Evolutionary conservation across 108 stramenopile species (phyloP).

Genomic region (Skeletonema marinoi): DNA sequence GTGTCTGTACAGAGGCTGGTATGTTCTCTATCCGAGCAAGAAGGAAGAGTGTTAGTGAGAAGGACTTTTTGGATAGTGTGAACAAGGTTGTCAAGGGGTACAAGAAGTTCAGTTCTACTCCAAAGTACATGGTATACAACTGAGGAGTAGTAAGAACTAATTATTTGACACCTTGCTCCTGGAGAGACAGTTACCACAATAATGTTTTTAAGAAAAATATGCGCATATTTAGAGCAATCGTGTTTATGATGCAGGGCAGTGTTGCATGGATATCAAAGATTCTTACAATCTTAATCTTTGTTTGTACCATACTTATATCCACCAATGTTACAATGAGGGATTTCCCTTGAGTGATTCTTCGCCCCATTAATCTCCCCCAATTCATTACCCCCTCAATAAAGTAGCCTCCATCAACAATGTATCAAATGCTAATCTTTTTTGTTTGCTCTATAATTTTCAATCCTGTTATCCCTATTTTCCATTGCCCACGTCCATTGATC

Average conservation of each 20-base stretch:
- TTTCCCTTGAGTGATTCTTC: neutral
- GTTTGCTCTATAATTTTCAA: slow-evolving; percentile 32
- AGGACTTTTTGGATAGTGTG: slow-evolving; percentile 98
- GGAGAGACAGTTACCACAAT: neutral
- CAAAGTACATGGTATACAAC: slow-evolving; percentile 95
- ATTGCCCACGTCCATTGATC: slow-evolving; percentile 69
- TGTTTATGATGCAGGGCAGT: neutral
- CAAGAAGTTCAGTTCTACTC: slow-evolving; percentile 99
- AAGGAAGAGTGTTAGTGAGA: slow-evolving; percentile 95
- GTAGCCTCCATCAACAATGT: neutral
- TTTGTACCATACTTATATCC: neutral
- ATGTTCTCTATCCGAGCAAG: slow-evolving; percentile 99
- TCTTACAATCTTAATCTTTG: neutral
- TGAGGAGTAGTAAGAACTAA: slow-evolving; percentile 16
- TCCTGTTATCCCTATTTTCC: slow-evolving; percentile 56
- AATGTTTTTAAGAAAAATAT: neutral
- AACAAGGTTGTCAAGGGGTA: slow-evolving; percentile 99
- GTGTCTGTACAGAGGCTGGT: slow-evolving; percentile 99
- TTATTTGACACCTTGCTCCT: neutral
- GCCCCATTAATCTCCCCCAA: neutral
- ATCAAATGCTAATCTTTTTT: slow-evolving; percentile 14
- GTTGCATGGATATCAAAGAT: neutral
- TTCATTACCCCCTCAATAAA: neutral
- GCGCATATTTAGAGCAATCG: neutral
- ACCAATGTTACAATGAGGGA: neutral